Conservation (phyloP, 1,284 basidiomycete species). For the Serendipita sp. region DNA sequence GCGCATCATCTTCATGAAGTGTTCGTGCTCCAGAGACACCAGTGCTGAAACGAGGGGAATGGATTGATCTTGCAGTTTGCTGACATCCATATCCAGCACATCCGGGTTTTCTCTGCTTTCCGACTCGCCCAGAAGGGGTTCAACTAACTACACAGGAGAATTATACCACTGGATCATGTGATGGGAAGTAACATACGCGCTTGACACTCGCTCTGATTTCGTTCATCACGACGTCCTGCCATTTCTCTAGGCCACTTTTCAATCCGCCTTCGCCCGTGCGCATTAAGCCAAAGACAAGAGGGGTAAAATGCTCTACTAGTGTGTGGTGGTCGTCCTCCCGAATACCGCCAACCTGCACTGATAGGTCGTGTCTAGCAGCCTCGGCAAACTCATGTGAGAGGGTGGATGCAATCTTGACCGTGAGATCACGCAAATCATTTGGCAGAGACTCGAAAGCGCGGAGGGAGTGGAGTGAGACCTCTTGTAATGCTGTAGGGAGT, state of each 20-base stretch:
- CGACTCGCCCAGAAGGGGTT: background rate
- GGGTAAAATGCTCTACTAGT: slow-evolving; percentile 42
- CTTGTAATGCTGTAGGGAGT: slow-evolving; percentile 20
- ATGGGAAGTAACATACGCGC: slow-evolving; percentile 30
- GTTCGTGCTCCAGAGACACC: slow-evolving; percentile 11
- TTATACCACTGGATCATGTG: background rate
- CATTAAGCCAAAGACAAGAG: slow-evolving; percentile 60
- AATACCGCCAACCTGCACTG: slow-evolving; percentile 23
- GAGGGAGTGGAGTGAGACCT: slow-evolving; percentile 41
- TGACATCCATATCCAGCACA: background rate
- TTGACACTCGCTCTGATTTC: slow-evolving; percentile 51
- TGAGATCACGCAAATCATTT: slow-evolving; percentile 46
- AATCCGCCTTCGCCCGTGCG: slow-evolving; percentile 49
- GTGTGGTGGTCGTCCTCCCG: slow-evolving; percentile 19
- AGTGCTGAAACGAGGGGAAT: background rate
- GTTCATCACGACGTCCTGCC: slow-evolving; percentile 61
- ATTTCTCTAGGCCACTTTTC: slow-evolving; percentile 54
- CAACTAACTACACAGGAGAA: background rate
- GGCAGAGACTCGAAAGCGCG: slow-evolving; percentile 60
- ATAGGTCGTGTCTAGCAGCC: slow-evolving; percentile 55
- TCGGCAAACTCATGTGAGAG: slow-evolving; percentile 67
- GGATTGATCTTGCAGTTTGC: background rate
- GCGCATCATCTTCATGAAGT: slow-evolving; percentile 12
- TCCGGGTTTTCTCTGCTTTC: background rate
- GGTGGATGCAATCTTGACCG: slow-evolving; percentile 58